These are phyloP conservation scores for Xylaria scruposa DNA, from an alignment of 495 filamentous ascomycete species.

Conservation along the genomic window DNA sequence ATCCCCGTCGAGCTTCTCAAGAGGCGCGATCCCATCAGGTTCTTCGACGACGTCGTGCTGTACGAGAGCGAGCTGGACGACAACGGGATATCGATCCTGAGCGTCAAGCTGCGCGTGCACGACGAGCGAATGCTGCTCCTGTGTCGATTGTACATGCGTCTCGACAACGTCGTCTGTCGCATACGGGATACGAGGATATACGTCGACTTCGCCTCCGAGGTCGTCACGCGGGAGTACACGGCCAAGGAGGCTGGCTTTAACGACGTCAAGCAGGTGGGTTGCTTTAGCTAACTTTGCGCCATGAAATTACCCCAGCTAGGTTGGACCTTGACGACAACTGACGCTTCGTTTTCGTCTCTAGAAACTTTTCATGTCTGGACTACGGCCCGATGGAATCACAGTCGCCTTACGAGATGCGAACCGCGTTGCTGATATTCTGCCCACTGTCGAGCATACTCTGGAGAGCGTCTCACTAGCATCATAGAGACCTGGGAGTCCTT, in stretches of 20 bases:
- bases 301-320: background rate
- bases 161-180: slow-evolving; percentile 87
- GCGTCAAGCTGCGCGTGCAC: slow-evolving; percentile 91
- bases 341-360: slow-evolving; percentile 42
- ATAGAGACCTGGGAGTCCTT: background rate
- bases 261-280: slow-evolving; percentile 72
- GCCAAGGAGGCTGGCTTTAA: slow-evolving; percentile 81
- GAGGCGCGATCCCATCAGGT: slow-evolving; percentile 84
- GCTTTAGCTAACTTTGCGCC: background rate
- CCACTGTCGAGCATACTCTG: slow-evolving; percentile 64
- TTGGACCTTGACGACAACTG: background rate
- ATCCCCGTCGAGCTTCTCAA: slow-evolving; percentile 87
- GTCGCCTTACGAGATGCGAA: slow-evolving; percentile 85
- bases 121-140: slow-evolving; percentile 82
- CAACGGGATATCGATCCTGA: slow-evolving; percentile 89
- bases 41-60: slow-evolving; percentile 92
- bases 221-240: slow-evolving; percentile 88
- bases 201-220: slow-evolving; percentile 81
- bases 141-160: slow-evolving; percentile 87
- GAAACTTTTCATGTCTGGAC: slow-evolving; percentile 70
- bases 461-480: slow-evolving; percentile 51
- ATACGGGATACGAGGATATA: slow-evolving; percentile 91
- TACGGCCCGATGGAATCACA: slow-evolving; percentile 71
- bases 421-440: slow-evolving; percentile 72
- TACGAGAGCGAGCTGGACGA: slow-evolving; percentile 98